Evolutionary conservation across 192 early-diverging fungal species (phyloP).

Genomic region (Globomyces pollinis-pini): DNA sequence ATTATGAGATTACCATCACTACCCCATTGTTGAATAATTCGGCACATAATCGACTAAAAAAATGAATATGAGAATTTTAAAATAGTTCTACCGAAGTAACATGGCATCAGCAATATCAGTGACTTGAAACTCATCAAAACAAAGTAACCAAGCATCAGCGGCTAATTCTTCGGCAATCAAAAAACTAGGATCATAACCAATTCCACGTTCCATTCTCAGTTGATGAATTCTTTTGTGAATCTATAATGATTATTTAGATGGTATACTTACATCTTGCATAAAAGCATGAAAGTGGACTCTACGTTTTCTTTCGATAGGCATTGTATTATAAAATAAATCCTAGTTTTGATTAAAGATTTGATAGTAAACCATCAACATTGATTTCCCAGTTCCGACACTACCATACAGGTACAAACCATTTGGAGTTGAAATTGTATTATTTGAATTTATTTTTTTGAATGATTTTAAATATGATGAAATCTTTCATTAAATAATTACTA

Average conservation of each 20-base stretch:
- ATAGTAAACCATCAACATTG: neutral
- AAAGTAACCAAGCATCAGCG: constrained; percentile 73
- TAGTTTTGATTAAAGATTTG: no score
- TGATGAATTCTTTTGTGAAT: constrained; percentile 61
- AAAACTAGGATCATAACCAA: constrained; percentile 54
- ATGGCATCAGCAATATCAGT: constrained; percentile 85
- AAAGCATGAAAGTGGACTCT: constrained; percentile 97
- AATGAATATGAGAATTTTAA: no score
- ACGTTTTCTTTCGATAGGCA: constrained; percentile 62
- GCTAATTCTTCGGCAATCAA: constrained; percentile 75
- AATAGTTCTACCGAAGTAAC: no score
- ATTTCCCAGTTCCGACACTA: constrained; percentile 56
- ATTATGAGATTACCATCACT: no score
- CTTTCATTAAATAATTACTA: constrained; percentile 30
- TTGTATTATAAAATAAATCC: constrained; percentile 83
- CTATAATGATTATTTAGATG: no score
- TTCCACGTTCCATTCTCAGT: constrained; percentile 10
- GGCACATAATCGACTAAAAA: constrained; percentile 55
- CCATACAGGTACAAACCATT: constrained; percentile 39
- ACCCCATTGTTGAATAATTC: constrained; percentile 80
- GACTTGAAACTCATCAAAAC: constrained; percentile 96
- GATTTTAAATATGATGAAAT: neutral
- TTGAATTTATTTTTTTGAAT: neutral
- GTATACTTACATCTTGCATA: constrained; percentile 93
- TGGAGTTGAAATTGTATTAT: constrained; percentile 7